These are phyloP conservation scores for Colletotrichum viniferum DNA, from an alignment of 2,329 filamentous ascomycete genomes.

Conservation along the genomic window DNA sequence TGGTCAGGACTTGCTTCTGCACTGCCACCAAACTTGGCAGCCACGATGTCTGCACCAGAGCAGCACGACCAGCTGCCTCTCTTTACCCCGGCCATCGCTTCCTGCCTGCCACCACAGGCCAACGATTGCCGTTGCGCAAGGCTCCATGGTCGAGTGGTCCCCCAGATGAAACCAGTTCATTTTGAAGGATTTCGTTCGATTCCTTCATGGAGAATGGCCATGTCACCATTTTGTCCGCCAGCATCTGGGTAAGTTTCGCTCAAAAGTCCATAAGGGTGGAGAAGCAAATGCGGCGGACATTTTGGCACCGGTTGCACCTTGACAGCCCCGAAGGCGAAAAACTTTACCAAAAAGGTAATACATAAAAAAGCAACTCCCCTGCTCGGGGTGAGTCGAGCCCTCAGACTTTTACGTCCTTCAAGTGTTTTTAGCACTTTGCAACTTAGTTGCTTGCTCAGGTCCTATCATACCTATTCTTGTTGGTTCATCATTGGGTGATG, in stretches of 20 bases:
- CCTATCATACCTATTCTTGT: too few relatives aligned
- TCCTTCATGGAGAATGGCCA: background rate
- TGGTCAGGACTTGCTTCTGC: too few relatives aligned
- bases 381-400: background rate
- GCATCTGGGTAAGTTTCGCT: background rate
- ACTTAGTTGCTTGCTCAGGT: background rate
- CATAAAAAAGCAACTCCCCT: background rate
- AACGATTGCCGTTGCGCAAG: background rate
- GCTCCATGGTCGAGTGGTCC: background rate
- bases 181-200: background rate
- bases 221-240: background rate
- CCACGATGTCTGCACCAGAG: background rate
- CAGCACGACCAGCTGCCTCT: background rate
- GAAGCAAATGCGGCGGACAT: background rate
- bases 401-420: background rate
- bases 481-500: background rate
- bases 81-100: background rate
- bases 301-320: background rate
- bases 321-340: background rate
- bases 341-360: background rate
- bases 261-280: background rate
- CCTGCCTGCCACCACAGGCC: background rate
- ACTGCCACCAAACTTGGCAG: fast-evolving
- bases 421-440: background rate
- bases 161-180: background rate